A percentile compares a stretch with the other conserved stretches of the same genome.
phyloP scores from a whole-genome alignment of 2,329 filamentous ascomycete genomes.

The Elsinoe perseae region DNA sequence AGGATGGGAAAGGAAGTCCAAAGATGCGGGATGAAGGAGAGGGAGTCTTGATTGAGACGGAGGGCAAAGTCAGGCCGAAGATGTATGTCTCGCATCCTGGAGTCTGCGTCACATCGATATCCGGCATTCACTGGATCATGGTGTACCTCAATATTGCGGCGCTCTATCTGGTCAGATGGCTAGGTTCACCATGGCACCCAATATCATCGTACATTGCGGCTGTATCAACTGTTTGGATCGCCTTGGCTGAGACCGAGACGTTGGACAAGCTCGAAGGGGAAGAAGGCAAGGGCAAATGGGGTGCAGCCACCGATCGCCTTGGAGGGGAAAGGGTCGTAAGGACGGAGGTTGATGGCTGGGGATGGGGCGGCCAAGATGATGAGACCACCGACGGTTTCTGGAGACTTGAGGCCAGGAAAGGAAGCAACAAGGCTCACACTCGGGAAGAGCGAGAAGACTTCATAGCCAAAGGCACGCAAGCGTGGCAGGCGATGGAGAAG shows the following conservation, averaged over 20 bases:
- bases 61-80: conserved; percentile 38
- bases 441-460: conserved; percentile 62
- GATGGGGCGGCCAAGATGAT: conserved; percentile 49
- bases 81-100: conserved; percentile 82
- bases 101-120: conserved; percentile 72
- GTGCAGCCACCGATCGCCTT: conserved; percentile 56
- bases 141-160: conserved; percentile 59
- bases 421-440: conserved; percentile 43
- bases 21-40: conserved; percentile 18
- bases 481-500: conserved; percentile 34
- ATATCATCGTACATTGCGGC: conserved; percentile 70
- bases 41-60: conserved; percentile 22
- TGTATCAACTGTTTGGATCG: conserved; percentile 67
- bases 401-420: conserved; percentile 33
- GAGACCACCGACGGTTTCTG: conserved; percentile 39
- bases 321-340: conserved; percentile 58
- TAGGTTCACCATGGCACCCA: conserved; percentile 85
- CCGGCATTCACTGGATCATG: conserved; percentile 64
- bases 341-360: conserved; percentile 85
- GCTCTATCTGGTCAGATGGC: conserved; percentile 64
- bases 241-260: conserved; percentile 56
- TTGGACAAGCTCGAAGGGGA: conserved; percentile 49
- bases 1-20: conserved; percentile 21
- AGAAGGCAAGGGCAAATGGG: conserved; percentile 69
- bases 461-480: conserved; percentile 55